A percentile compares a stretch with the other conserved stretches of the same genome.
These are phyloP conservation scores for Marchantia polymorpha DNA, from an alignment of 225 moss, liverwort and hornwort genomes.

Conservation along the genomic window DNA sequence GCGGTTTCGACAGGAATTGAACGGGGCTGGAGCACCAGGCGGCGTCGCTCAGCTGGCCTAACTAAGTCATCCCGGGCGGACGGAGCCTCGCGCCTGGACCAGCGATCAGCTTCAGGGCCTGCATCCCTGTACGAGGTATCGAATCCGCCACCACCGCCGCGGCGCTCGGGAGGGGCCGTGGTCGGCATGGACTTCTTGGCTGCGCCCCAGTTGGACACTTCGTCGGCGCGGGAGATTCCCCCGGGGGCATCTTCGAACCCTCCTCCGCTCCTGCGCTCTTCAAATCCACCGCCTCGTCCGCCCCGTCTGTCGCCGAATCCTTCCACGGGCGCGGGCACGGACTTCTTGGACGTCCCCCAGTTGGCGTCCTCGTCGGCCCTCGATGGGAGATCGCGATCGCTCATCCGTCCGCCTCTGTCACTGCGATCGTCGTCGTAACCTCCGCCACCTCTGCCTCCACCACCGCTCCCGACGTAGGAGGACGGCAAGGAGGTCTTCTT, in stretches of 20 bases:
- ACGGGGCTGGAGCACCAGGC: slow-evolving; percentile 71
- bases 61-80: slow-evolving; percentile 44
- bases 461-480: slow-evolving; percentile 44
- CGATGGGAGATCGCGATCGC: slow-evolving; percentile 95
- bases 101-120: slow-evolving; percentile 76
- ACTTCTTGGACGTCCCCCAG: slow-evolving; percentile 94
- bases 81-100: slow-evolving; percentile 64
- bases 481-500: slow-evolving; percentile 65
- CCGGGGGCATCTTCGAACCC: slow-evolving; percentile 66
- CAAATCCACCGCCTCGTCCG: slow-evolving; percentile 60
- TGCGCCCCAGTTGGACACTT: slow-evolving; percentile 89
- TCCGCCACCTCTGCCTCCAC: slow-evolving; percentile 41
- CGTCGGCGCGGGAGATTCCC: slow-evolving; percentile 79
- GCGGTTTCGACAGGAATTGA: slow-evolving; percentile 52
- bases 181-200: slow-evolving; percentile 80
- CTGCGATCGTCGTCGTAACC: slow-evolving; percentile 72
- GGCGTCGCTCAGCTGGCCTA: slow-evolving; percentile 62
- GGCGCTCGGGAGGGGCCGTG: slow-evolving; percentile 40
- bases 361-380: slow-evolving; percentile 92
- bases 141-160: slow-evolving; percentile 52
- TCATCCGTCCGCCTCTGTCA: slow-evolving; percentile 60
- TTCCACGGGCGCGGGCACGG: slow-evolving; percentile 47
- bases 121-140: slow-evolving; percentile 72
- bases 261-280: slow-evolving; percentile 66
- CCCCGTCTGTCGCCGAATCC: slow-evolving; percentile 60